A percentile compares a stretch with the other conserved stretches of the same genome.
phyloP scores from a whole-genome alignment of 257 asterid genomes.

The Nicotiana obtusifolia region DNA sequence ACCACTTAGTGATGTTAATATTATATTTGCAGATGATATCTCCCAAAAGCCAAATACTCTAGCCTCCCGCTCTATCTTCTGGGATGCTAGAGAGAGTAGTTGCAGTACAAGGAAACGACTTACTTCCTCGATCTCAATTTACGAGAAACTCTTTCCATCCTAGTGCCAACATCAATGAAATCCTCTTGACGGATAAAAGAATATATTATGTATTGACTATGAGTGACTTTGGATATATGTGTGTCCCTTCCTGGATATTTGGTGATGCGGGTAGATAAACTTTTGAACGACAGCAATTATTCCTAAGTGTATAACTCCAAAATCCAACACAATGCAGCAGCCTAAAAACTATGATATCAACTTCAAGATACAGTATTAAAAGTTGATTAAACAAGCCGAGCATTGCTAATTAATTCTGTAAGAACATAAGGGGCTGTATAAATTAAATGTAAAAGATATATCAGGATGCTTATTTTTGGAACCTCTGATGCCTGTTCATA shows the following conservation, averaged over 20 bases:
- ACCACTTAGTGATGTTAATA: too few relatives aligned
- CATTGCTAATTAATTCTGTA: not conserved
- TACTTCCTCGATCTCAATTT: too few relatives aligned
- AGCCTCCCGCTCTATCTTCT: too few relatives aligned
- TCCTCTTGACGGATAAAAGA: not conserved
- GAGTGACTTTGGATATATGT: not conserved
- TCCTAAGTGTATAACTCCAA: not conserved
- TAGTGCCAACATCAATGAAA: not conserved
- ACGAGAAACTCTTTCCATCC: not conserved
- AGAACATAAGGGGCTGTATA: not conserved
- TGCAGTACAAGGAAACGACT: too few relatives aligned
- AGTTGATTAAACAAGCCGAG: not conserved
- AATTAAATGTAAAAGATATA: not conserved
- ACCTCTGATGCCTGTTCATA: constrained; percentile 57
- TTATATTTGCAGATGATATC: too few relatives aligned
- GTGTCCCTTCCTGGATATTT: not conserved
- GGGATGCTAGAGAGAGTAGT: too few relatives aligned
- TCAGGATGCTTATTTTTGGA: not conserved
- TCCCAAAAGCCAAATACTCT: too few relatives aligned
- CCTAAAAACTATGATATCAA: not conserved
- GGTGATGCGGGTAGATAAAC: not conserved
- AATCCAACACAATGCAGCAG: not conserved
- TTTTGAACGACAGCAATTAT: not conserved
- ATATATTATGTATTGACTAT: not conserved
- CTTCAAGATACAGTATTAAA: constrained; percentile 5